phyloP scores from a whole-genome alignment of 441 rosid genomes.

The Pelargonium cotyledonis region DNA sequence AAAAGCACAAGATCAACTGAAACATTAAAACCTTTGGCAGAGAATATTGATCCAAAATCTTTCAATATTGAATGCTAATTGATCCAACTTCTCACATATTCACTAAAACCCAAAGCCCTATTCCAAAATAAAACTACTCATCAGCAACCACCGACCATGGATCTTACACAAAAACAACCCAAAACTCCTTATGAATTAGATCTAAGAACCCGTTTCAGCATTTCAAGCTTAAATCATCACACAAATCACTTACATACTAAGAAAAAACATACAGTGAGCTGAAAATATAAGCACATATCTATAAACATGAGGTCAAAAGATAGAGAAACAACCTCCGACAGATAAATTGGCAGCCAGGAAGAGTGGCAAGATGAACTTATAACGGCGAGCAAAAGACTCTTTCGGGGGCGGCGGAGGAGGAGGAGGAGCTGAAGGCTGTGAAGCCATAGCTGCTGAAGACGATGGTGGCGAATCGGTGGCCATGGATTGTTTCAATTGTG shows the following conservation, averaged over 20 bases:
- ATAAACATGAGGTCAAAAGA: not conserved
- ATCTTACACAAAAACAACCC: not conserved
- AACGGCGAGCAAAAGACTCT: conserved; percentile 76
- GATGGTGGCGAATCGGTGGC: conserved; percentile 20
- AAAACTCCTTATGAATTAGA: not conserved
- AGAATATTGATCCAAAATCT: too few relatives aligned
- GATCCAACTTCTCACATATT: not conserved
- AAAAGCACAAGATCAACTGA: too few relatives aligned
- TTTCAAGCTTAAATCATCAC: conserved; percentile 6
- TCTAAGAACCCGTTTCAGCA: conserved; percentile 17
- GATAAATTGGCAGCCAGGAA: conserved; percentile 68
- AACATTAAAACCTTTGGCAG: too few relatives aligned
- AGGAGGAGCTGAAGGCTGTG: conserved; percentile 37
- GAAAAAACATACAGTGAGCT: not conserved
- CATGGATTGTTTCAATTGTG: not conserved
- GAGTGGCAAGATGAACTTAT: conserved; percentile 80
- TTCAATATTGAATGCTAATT: too few relatives aligned
- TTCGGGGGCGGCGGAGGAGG: conserved; percentile 64
- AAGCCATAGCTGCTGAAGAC: conserved; percentile 47
- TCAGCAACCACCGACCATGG: conserved; percentile 9
- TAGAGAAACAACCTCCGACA: conserved; percentile 55
- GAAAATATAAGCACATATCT: not conserved
- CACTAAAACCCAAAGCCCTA: not conserved
- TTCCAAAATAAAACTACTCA: not conserved
- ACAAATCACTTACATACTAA: not conserved